phyloP scores from a whole-genome alignment of 2,329 filamentous ascomycete species.

The Trichoderma polysporum region DNA sequence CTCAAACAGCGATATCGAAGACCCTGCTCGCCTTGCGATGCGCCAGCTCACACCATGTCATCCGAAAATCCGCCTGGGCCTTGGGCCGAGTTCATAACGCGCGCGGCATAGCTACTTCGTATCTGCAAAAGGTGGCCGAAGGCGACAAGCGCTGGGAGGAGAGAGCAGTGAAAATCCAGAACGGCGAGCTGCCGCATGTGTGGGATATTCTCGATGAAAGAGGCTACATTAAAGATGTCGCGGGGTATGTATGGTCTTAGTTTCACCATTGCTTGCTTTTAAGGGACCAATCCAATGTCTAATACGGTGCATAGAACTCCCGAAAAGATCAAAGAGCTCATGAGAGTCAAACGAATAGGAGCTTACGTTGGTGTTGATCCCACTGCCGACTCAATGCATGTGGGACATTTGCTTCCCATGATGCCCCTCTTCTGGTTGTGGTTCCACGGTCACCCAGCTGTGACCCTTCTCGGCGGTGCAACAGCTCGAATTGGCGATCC shows the following conservation, averaged over 20 bases:
- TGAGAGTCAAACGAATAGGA: conserved; percentile 65
- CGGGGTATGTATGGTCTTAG: conserved; percentile 57
- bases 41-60: conserved; percentile 29
- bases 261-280: neutral
- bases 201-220: conserved; percentile 68
- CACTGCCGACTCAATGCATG: conserved; percentile 74
- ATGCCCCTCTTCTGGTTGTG: conserved; percentile 87
- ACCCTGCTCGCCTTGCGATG: conserved; percentile 30
- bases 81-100: conserved; percentile 28
- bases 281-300: neutral
- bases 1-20: conserved; percentile 26
- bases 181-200: conserved; percentile 52
- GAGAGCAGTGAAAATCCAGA: conserved; percentile 47
- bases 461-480: conserved; percentile 69
- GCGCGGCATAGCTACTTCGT: conserved; percentile 43
- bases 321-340: conserved; percentile 58
- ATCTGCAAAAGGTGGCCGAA: conserved; percentile 43
- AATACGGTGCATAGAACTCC: conserved; percentile 38
- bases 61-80: conserved; percentile 23
- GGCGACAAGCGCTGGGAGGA: conserved; percentile 50
- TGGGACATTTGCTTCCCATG: conserved; percentile 76
- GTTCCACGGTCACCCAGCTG: conserved; percentile 67
- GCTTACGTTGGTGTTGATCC: conserved; percentile 82
- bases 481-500: conserved; percentile 80
- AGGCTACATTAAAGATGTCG: conserved; percentile 71